Percentiles rank a stretch among this genome's conserved stretches.
phyloP scores from a whole-genome alignment of 2,329 filamentous ascomycete genomes.

The Aspergillus udagawae region DNA sequence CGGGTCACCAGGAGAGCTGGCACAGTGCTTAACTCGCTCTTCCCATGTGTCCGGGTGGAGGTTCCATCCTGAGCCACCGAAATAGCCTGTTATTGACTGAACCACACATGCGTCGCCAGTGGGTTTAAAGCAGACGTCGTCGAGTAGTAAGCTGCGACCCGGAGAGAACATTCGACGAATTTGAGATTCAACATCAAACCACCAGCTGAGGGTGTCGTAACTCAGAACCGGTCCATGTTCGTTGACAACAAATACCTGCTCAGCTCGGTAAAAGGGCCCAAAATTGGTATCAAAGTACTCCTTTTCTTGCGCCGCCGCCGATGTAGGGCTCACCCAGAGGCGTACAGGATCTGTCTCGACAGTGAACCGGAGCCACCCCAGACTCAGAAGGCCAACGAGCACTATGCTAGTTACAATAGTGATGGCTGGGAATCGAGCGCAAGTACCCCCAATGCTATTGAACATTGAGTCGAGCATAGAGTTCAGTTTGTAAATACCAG shows the following conservation, averaged over 20 bases:
- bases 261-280: conserved; percentile 89
- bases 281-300: conserved; percentile 89
- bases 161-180: conserved; percentile 69
- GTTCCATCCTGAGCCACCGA: conserved; percentile 62
- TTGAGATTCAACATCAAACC: conserved; percentile 82
- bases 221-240: conserved; percentile 78
- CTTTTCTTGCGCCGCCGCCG: conserved; percentile 87
- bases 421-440: conserved; percentile 76
- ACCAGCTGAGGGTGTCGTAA: conserved; percentile 88
- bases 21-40: conserved; percentile 66
- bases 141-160: conserved; percentile 63
- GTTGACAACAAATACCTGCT: conserved; percentile 92
- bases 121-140: conserved; percentile 92
- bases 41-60: conserved; percentile 67
- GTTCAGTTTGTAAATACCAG: conserved; percentile 78
- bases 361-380: conserved; percentile 85
- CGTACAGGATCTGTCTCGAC: conserved; percentile 86
- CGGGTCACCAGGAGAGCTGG: conserved; percentile 65
- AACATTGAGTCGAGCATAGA: conserved; percentile 77
- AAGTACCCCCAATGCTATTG: conserved; percentile 71
- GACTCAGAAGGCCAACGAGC: conserved; percentile 71
- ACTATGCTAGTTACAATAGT: conserved; percentile 76
- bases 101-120: conserved; percentile 85
- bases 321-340: conserved; percentile 94
- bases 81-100: conserved; percentile 89